Base-by-base conservation (phyloP, 805 yeast species). In the Wickerhamomyces chambardii region DNA sequence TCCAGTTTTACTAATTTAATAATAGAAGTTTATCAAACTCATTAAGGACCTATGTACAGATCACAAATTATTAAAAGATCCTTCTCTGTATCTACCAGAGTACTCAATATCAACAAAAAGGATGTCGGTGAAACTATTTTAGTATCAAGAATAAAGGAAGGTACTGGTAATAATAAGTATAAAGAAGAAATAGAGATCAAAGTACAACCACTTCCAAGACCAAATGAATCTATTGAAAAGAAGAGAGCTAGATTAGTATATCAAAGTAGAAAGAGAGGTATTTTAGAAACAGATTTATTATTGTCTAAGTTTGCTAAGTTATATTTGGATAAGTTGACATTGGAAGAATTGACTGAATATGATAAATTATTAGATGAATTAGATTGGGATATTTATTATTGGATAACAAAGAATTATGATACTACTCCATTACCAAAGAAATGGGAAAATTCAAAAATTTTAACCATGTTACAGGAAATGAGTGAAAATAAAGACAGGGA, bases 371-470 rank as follows among this genome's bases (percentile, higher is more conserved):
- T 92, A 53, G 95, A 92, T 57, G 95, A 90, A 59, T 75, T 90
- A n/a, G 98, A 92, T 59, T 92, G 98, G 98, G 98, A 92, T 58
- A 89, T 92, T 41, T 92, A 85, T 59, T 92, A 92, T 63, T 90
- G 98, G 98, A 95, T 95, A 18, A 86, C 97, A 3, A 75, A 73
- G 45, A 85, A 89, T 56, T 84, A 63, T 49, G 77, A 74, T 26
- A 76, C 84, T 15, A 84, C 89, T 32, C 95, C 95, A 12, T 66
- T 90, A 43, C 97, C 97, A 14, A 86, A 83, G 29, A 73, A 73
- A 52, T 92, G 95, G 95, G 68, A 77, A 53, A 53, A 80, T 39
- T 74, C 84, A 11, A 62, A 70, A 46, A 64, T 90, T 28, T 66
- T 90, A 63, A 53, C 55, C 36, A 53, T 68, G 60, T 63, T 90